A percentile compares a stretch with the other conserved stretches of the same genome.
Conservation (phyloP, 257 asterid genomes). For the Solanum chiquidenum region DNA sequence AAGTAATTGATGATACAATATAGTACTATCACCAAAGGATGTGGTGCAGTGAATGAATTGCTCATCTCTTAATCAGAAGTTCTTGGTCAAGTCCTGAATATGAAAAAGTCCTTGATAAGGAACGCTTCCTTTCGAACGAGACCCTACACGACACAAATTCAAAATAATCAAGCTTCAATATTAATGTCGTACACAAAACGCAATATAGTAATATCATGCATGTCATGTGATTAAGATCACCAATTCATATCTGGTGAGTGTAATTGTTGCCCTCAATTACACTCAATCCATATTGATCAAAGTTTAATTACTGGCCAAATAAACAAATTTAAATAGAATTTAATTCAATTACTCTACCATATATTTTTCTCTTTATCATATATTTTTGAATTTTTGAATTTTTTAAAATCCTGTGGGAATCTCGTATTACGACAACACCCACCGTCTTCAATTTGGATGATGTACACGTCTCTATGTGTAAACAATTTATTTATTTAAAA, state of each 20-base stretch:
- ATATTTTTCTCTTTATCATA: no score
- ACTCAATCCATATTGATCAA: not conserved
- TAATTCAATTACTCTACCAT: no score
- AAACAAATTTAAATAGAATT: not conserved
- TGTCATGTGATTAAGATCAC: not conserved
- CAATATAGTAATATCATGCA: not conserved
- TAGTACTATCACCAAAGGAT: no score
- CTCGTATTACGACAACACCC: not conserved
- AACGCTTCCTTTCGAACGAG: no score
- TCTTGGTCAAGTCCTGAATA: rapidly evolving
- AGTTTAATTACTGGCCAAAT: not conserved
- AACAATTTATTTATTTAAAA: not conserved
- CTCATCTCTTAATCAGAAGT: no score
- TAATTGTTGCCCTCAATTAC: not conserved
- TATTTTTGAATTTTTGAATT: no score
- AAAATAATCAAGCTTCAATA: no score
- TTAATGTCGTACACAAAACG: no score
- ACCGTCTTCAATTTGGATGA: not conserved
- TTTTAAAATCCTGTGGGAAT: not conserved
- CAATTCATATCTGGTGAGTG: not conserved
- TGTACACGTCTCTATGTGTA: not conserved
- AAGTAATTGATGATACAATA: not conserved
- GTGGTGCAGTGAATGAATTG: no score
- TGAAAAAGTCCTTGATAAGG: rapidly evolving
- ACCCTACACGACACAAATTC: rapidly evolving